Evolutionary conservation across 305 asterid genomes (phyloP).

Genomic region (Rubia tinctorum): DNA sequence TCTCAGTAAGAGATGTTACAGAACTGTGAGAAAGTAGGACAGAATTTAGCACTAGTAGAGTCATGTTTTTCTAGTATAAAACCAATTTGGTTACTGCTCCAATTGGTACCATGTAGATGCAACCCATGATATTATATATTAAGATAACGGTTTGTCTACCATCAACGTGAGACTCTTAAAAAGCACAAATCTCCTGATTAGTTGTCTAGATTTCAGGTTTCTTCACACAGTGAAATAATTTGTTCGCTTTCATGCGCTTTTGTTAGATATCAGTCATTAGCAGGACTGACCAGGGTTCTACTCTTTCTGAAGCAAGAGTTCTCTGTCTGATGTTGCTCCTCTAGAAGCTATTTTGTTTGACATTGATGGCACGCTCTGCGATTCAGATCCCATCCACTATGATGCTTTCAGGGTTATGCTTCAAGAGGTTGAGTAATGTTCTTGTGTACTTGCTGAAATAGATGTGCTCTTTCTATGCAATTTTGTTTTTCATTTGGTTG

Average conservation of each 20-base stretch:
- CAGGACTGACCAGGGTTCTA: slow-evolving; percentile 11
- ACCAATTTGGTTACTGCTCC: no score
- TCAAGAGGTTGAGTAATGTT: slow-evolving; percentile 50
- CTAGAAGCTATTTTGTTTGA: slow-evolving; percentile 74
- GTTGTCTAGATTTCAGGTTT: not conserved
- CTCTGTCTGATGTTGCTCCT: slow-evolving; percentile 59
- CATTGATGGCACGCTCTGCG: slow-evolving; percentile 77
- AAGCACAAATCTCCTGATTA: no score
- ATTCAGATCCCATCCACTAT: slow-evolving; percentile 83
- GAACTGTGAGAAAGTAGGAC: not conserved
- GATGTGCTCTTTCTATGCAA: not conserved
- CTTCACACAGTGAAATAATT: not conserved
- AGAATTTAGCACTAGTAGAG: no score
- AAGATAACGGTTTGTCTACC: no score
- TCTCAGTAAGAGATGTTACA: not conserved
- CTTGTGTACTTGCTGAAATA: not conserved
- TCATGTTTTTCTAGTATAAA: no score
- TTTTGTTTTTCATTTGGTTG: not conserved
- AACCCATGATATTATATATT: no score
- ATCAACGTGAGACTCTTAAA: no score
- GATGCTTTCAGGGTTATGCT: slow-evolving; percentile 80
- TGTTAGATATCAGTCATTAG: not conserved
- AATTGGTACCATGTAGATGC: no score
- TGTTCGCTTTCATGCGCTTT: not conserved
- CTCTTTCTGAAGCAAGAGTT: slow-evolving; percentile 25